Evolutionary conservation across 345 rosid genomes (phyloP).

Genomic region (Gossypium bickii): DNA sequence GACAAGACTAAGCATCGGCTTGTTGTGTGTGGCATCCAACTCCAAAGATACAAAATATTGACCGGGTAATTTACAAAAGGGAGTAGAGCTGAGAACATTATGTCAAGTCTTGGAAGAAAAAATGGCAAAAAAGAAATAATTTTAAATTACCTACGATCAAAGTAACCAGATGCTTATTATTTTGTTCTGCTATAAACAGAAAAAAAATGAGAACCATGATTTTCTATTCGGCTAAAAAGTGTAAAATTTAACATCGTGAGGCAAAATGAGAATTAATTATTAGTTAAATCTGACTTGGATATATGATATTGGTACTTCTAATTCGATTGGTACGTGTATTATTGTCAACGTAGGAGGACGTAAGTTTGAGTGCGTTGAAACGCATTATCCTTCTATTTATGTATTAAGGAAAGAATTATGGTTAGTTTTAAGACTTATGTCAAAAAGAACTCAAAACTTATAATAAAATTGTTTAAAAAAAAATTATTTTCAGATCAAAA

Average conservation of each 20-base stretch:
- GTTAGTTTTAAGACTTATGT: too few relatives aligned
- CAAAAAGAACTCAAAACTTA: too few relatives aligned
- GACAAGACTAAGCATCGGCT: background rate
- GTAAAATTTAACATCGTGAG: too few relatives aligned
- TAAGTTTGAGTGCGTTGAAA: fast-evolving
- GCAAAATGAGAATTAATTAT: too few relatives aligned
- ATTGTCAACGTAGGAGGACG: fast-evolving
- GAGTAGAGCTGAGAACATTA: conserved; percentile 13
- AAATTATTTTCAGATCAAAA: too few relatives aligned
- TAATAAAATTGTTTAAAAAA: too few relatives aligned
- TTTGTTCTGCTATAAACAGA: background rate
- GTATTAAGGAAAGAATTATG: too few relatives aligned
- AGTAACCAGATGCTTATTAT: background rate
- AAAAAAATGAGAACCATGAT: background rate
- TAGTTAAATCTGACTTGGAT: too few relatives aligned
- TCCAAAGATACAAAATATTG: background rate
- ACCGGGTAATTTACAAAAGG: background rate
- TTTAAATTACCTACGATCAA: background rate
- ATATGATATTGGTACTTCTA: too few relatives aligned
- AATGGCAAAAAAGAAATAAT: background rate
- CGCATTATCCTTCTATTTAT: too few relatives aligned
- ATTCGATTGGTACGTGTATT: fast-evolving
- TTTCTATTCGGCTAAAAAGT: background rate
- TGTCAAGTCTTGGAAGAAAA: conserved; percentile 13
- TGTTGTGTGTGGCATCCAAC: conserved; percentile 19